Base-by-base conservation (phyloP, 2,329 filamentous ascomycete species). In the Aspergillus ibericus region DNA sequence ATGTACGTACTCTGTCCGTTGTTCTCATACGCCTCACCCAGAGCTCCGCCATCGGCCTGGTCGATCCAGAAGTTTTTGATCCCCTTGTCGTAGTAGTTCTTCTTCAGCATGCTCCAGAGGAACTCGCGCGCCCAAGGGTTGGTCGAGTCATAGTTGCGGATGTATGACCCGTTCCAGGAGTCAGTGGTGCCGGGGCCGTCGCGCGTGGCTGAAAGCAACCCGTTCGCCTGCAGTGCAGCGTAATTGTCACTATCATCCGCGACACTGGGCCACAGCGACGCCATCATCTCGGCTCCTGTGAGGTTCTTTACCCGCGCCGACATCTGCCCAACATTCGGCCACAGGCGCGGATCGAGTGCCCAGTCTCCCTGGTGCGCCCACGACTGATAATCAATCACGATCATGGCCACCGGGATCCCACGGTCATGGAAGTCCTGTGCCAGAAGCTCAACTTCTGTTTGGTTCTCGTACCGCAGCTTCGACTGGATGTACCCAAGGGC, bases 191-290 rank as follows among this genome's bases (percentile, higher is more conserved):
- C 77, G 15, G 84, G 75, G 0, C 85, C 86, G 3, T 84, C 78
- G 58, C 87, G 83, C 3, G 76, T 78, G 0, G 83, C 81, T 44
- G 87, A 83, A 0, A 88, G 77, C 3, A 81, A 76, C 0, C 86
- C 86, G 10, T 78, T 77, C 47, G 84, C 81, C 0, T 85, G 70
- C 83, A 88, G 86, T 58, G 86, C 81, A 1, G 76, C 63, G 65
- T 82, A 88, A 67, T 87, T 87, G 38, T 84, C 80, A 1, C 81
- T 84, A 1, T 71, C 65, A 9, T 78, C 77, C 40, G 87, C 83
- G 0, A 88, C 85, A 0, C 84, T 87, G 0, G 86, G 86, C 86
- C 86, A 88, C 55, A 88, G 82, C 0, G 84, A 87, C 0, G 88
- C 83, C 85, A 88, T 88, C 22, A 87, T 78, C 65, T 88, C 84